Evolutionary conservation across 2,329 filamentous ascomycete genomes (phyloP), one percentile per base, ranked within the genome.

Genomic region (Cadophora sp.): DNA sequence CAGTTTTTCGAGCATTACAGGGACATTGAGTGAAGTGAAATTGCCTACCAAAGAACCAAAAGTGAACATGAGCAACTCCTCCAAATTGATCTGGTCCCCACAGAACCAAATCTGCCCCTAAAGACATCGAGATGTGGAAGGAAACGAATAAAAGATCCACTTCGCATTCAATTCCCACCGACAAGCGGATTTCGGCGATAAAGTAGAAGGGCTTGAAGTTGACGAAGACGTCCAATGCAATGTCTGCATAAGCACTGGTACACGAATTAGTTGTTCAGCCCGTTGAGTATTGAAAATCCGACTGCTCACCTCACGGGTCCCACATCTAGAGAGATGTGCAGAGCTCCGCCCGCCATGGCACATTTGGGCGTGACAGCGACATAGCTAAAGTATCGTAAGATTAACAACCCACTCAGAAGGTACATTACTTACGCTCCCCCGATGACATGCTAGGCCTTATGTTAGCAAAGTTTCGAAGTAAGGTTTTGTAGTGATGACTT

Each of bases 351-450:
- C 4, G 72, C 81, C 82, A 84, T 84, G 68, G 77, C 80, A 0
- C 68, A 73, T 62, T 82, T 82, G 4, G 81, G 80, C 0, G 81
- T 83, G 40, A 84, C 79, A 50, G 81, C 82, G 51, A 82, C 83
- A 72, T 83, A 84, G 0, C 31, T 34, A 34, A 34, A 6, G 5
- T 34, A 34, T 34, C 11, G 5, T 34, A 11, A 34, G 31, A 6
- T 34, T 34, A 34, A 5, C 31, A 5, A 34, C 11, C 31, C 5
- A 34, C 11, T 34, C 31, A 34, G 5, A 34, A 34, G 31, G 31
- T 34, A 34, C 5, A 34, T 34, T 34, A 34, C 31, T 34, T 34
- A 34, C 31, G 81, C 79, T 64, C 82, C 67, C 0, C 82, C 82
- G 0, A 69, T 68, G 55, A 84, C 78, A 3, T 66, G 75, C 31